Base-by-base conservation (phyloP, 345 rosid genomes). In the Cardiospermum halicacabum region DNA sequence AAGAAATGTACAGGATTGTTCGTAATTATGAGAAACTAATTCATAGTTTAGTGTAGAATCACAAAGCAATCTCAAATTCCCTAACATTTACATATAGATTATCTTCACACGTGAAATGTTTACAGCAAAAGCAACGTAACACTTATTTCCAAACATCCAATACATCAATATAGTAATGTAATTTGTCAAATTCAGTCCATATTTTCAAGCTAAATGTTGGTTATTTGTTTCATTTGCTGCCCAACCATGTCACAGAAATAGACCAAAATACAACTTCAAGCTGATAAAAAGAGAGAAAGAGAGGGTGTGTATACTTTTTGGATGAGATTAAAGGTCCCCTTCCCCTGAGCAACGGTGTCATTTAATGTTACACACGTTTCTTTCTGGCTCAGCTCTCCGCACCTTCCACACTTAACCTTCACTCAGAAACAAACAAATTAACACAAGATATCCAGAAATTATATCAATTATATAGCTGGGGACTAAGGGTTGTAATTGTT, bases 341-440 rank as follows among this genome's bases (percentile, higher is more conserved):
- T 86, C 54, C 91, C 77, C 30, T 59, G 66, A 0, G 80, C 77
- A 66, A 85, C 66, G 24, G 82, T 80, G 58, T 89, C 93, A 48
- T 68, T 72, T 84, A 92, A 79, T 72, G 68, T 73, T 69, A 92
- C 82, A 62, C 90, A 89, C 13, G 96, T 88, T 70, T 92, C 98
- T 66, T 79, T 92, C 77, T 81, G 82, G 73, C 81, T 89, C 63
- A 82, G 53, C 81, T 92, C 98, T 53, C 96, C 93, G 34, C 96
- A 92, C 25, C 75, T 74, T 58, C 83, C 93, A 19, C 98, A 92
- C 77, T 79, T 89, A 72, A 92, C 36, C 98, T 92, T 72, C 68
- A 72, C 28, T 62, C 37, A 51, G 27, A 53, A 64, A 24, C 32
- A 50, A 59, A 56, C 32, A 39, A 27, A 49, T 3, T 45, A 65